These are phyloP conservation scores for Artemisia princeps DNA, from an alignment of 140 eudicot species.

Conservation along the genomic window DNA sequence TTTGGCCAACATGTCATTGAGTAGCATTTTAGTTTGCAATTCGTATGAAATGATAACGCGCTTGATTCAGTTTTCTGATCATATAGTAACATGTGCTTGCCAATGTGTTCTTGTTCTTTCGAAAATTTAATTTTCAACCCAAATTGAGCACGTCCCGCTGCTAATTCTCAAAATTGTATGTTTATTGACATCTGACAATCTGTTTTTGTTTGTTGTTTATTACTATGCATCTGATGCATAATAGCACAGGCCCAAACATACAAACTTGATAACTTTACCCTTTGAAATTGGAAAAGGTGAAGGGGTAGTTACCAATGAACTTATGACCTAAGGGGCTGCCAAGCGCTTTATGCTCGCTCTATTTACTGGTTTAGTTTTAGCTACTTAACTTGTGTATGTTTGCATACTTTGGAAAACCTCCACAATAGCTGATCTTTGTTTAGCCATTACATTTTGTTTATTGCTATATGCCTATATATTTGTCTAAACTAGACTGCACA, in stretches of 20 bases:
- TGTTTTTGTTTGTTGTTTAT: slow-evolving; percentile 5
- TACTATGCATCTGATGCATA: slow-evolving; percentile 6
- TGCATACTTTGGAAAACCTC: slow-evolving; percentile 13
- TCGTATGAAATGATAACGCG: background rate
- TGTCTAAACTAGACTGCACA: background rate
- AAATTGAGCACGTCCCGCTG: background rate
- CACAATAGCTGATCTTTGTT: slow-evolving; percentile 8
- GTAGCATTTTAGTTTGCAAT: slow-evolving; percentile 7
- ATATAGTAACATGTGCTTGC: background rate
- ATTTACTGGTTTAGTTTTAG: background rate
- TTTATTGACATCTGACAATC: slow-evolving; percentile 7
- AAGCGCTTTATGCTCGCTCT: slow-evolving; percentile 10
- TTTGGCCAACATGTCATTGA: background rate
- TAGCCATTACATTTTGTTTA: slow-evolving; percentile 4
- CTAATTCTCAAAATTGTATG: background rate
- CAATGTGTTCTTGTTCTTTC: slow-evolving; percentile 7
- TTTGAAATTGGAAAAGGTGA: background rate
- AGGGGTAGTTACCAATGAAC: background rate
- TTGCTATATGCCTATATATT: slow-evolving; percentile 2
- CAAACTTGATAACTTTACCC: background rate
- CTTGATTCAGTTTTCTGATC: slow-evolving; percentile 10
- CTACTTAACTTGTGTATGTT: slow-evolving; percentile 2
- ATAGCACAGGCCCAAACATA: slow-evolving; percentile 11
- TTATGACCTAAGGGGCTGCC: slow-evolving; percentile 10
- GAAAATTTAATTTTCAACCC: background rate